Conservation (phyloP, 176 grass and related monocot species). For the Juncus effusus region DNA sequence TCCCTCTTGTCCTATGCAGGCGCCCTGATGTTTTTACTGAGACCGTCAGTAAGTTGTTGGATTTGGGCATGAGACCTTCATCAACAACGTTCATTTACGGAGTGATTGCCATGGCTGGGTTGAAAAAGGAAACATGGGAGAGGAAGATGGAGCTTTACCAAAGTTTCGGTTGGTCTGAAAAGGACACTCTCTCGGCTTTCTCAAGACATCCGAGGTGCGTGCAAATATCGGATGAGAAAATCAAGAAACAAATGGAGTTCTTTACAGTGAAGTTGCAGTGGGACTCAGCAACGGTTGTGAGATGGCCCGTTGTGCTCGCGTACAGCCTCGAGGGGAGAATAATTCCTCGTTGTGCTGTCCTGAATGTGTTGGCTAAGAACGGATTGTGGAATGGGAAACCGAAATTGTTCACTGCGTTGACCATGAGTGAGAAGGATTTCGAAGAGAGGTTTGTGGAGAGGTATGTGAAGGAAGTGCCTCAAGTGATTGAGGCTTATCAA, state of each 20-base stretch:
- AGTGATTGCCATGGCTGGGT: not conserved
- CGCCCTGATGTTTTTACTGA: not conserved
- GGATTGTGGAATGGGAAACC: conserved; percentile 11
- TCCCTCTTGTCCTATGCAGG: conserved; percentile 6
- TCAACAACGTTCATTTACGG: not conserved
- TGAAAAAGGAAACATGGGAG: conserved; percentile 20
- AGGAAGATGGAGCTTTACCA: conserved; percentile 27
- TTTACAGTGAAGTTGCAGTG: conserved; percentile 27
- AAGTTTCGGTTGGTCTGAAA: conserved; percentile 35
- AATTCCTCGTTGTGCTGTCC: conserved; percentile 27
- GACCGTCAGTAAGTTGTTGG: conserved; percentile 17
- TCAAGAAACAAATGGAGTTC: conserved; percentile 17
- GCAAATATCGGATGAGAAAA: conserved; percentile 14
- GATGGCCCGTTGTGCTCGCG: conserved; percentile 8
- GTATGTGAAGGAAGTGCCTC: conserved; percentile 7
- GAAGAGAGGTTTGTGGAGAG: conserved; percentile 16
- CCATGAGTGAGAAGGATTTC: conserved; percentile 5
- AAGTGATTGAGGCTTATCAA: conserved; percentile 15
- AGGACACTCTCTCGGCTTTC: conserved; percentile 23
- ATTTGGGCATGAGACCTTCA: conserved; percentile 10
- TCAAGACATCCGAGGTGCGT: conserved; percentile 19
- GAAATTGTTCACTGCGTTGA: not conserved
- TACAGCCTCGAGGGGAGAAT: conserved; percentile 29
- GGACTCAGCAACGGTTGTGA: not conserved
- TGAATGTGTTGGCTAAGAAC: conserved; percentile 3